Base-by-base conservation (phyloP, 2,329 filamentous ascomycete species). In the Beauveria australis region DNA sequence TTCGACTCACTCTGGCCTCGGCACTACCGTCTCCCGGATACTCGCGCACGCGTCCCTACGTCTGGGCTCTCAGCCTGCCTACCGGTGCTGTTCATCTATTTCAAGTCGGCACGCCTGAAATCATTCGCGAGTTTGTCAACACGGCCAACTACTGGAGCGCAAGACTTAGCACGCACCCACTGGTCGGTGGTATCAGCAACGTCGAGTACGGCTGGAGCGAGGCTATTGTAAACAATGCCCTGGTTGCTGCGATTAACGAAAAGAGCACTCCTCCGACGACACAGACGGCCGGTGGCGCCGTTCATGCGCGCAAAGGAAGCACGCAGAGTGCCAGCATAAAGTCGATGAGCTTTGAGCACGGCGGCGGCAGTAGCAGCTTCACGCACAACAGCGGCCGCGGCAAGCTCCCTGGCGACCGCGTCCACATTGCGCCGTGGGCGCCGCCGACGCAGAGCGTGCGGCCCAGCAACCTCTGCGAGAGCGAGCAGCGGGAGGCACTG, bases 141-240 rank as follows among this genome's bases (percentile, higher is more conserved):
- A 95, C 92, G 1, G 91, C 91, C 68, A 99, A 99, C 75, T 99
- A 97, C 75, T 99, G 94, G 94, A 94, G 91, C 69, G 93, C 94
- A 2, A 85, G 94, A 56, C 80, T 97, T 37, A 96, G 92, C 69
- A 97, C 96, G 64, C 92, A 97, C 70, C 94, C 94, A 2, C 78
- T 99, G 37, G 84, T 93, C 40, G 94, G 94, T 61, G 93, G 92
- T 61, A 89, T 99, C 67, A 96, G 91, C 75, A 99, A 97, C 72
- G 89, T 97, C 66, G 94, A 99, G 73, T 97, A 97, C 70, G 94
- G 94, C 58, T 99, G 94, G 94, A 90, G 91, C 66, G 91, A 96
- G 46, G 79, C 81, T 22, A 86, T 97, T 63, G 86, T 97, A 68
- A 86, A 84, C 66, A 84, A 79, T 59, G 75, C 80, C 9, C 74